phyloP scores from a whole-genome alignment of 768 basidiomycete genomes.

The Exsudoporus frostii region DNA sequence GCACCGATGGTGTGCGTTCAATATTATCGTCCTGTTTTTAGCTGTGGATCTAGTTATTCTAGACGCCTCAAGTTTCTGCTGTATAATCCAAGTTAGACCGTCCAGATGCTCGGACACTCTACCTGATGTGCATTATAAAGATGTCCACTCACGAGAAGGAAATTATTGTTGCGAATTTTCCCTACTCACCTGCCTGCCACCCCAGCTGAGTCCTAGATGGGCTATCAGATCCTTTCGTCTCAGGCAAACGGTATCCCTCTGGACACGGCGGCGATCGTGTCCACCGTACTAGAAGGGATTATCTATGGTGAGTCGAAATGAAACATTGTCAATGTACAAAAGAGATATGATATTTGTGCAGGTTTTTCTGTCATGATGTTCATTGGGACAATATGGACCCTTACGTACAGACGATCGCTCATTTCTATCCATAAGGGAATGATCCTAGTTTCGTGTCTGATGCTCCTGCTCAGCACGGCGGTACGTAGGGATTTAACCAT shows the following conservation, averaged over 20 bases:
- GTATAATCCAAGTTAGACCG: neutral
- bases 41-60: neutral
- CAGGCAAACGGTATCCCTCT: constrained; percentile 10
- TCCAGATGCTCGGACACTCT: neutral
- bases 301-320: neutral
- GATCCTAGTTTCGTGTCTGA: constrained; percentile 15
- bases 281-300: constrained; percentile 1
- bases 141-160: neutral
- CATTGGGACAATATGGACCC: constrained; percentile 23
- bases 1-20: neutral
- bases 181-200: neutral
- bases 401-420: constrained; percentile 6
- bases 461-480: constrained; percentile 19
- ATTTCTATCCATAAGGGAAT: constrained; percentile 7
- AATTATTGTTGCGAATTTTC: neutral
- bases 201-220: neutral
- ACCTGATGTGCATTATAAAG: neutral
- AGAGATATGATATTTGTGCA: constrained; percentile 1
- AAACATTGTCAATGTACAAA: neutral
- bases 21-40: neutral
- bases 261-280: constrained; percentile 23
- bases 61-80: neutral
- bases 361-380: constrained; percentile 33
- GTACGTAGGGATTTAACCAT: constrained; percentile 3
- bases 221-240: neutral